Evolutionary conservation across 345 rosid species (phyloP).

Genomic region (Populus euphratica): DNA sequence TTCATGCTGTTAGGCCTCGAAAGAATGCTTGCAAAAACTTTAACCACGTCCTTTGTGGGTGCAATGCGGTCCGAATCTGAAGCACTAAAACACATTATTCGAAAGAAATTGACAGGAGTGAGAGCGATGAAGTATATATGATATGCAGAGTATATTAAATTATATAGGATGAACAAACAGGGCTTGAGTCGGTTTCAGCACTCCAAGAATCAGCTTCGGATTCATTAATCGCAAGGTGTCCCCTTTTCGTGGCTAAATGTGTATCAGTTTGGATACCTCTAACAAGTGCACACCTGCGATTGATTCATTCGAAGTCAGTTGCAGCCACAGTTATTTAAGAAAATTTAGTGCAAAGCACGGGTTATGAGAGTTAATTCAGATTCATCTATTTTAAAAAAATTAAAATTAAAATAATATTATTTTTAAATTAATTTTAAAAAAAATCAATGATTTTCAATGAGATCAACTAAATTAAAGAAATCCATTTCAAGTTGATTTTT

Average conservation of each 20-base stretch:
- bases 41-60: neutral
- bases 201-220: conserved; percentile 18
- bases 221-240: neutral
- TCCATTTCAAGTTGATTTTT: too few relatives aligned
- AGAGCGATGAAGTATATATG: neutral
- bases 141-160: neutral
- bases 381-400: too few relatives aligned
- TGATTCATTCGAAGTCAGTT: too few relatives aligned
- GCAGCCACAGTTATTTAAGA: too few relatives aligned
- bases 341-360: too few relatives aligned
- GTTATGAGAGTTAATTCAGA: too few relatives aligned
- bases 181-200: conserved; percentile 5
- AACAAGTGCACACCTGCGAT: neutral
- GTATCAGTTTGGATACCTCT: conserved; percentile 2
- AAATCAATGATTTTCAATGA: too few relatives aligned
- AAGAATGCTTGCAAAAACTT: neutral
- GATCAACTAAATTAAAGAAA: too few relatives aligned
- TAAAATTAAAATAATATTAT: too few relatives aligned
- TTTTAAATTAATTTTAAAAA: too few relatives aligned
- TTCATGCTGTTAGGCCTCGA: neutral
- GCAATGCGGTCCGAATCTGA: conserved; percentile 23
- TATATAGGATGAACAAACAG: neutral
- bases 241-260: too few relatives aligned
- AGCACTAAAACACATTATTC: neutral
- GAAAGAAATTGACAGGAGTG: neutral